phyloP scores from a whole-genome alignment of 2,329 filamentous ascomycete species.

The Cytospora piceae region DNA sequence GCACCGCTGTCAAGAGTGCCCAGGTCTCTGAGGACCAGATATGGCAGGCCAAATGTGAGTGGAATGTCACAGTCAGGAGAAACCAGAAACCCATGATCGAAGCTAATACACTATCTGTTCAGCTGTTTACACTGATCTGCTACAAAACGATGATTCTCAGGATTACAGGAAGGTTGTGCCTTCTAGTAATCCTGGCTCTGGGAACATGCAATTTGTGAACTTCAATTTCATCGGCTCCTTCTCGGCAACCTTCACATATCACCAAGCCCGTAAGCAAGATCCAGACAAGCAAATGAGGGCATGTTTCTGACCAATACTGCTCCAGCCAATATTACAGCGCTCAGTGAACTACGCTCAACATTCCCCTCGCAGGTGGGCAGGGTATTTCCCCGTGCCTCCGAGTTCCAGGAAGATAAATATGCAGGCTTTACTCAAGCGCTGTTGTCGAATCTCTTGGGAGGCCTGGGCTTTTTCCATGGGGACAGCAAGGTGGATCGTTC shows the following conservation, averaged over 20 bases:
- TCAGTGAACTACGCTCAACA: constrained; percentile 1
- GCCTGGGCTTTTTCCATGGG: constrained; percentile 89
- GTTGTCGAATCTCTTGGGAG: constrained; percentile 86
- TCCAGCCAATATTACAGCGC: constrained; percentile 16
- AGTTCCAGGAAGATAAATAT: constrained; percentile 74
- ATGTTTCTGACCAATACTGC: background rate
- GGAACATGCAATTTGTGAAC: constrained; percentile 68
- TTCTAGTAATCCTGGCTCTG: constrained; percentile 45
- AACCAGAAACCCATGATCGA: constrained; percentile 32
- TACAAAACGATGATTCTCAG: constrained; percentile 62
- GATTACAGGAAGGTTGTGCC: constrained; percentile 55
- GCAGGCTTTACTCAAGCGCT: constrained; percentile 78
- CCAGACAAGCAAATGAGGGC: too few species aligned
- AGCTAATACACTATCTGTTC: constrained; percentile 47
- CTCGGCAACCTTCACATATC: constrained; percentile 22
- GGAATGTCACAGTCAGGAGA: constrained; percentile 33
- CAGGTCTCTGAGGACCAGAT: constrained; percentile 63
- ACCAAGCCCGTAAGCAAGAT: constrained; percentile 16
- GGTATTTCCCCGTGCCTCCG: constrained; percentile 69
- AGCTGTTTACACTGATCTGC: constrained; percentile 57
- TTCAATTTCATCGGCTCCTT: constrained; percentile 68
- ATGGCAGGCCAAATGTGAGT: constrained; percentile 67
- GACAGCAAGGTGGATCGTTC: constrained; percentile 78
- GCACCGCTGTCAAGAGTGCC: constrained; percentile 55
- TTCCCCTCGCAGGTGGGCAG: constrained; percentile 51